Evolutionary conservation across 75 land plant genomes (phyloP), one percentile per base, ranked within the genome.

Genomic region (Picea glauca): DNA sequence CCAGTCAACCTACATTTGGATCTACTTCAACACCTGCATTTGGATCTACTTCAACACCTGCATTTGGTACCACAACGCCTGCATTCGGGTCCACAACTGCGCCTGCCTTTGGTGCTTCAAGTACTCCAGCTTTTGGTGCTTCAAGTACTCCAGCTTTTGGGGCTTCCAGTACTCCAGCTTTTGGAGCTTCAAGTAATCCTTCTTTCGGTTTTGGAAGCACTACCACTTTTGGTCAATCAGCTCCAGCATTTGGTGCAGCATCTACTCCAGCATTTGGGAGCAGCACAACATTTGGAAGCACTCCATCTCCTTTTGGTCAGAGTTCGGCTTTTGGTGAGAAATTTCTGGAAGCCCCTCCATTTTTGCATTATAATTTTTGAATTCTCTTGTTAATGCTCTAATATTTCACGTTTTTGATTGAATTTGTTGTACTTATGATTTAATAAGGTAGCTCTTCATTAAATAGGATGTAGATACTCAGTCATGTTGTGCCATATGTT

Each of bases 211-310:
- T 84, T 58, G 72, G 83, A 13, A 81, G 80, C 60, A 78, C 93
- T 59, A 82, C 92, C 13, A 59, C 80, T 15, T 87, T 86, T 78
- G 78, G 76, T 46, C 78, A 85, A 38, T 81, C 90, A 74, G 60
- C 84, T 40, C 74, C 91, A 43, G 80, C 84, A 12, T 90, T 90
- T 75, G 84, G 88, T 15, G 58, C 78, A 54, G 76, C 83, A 3
- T 79, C 86, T 12, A 58, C 85, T 68, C 85, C 91, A 77, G 83
- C 94, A 18, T 96, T 96, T 87, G 98, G 98, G 32, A 78, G 72
- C 82, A n/a, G 70, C 83, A 70, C 93, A 78, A 79, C 80, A 50
- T 92, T 91, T 89, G 96, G 96, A 60, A 86, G 87, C 81, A 81
- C 81, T 30, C 62, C 85, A 17, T 82, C 91, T 58, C 86, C 87